Percentiles rank a stretch among this genome's conserved stretches.
Evolutionary conservation across 306 rosid genomes (phyloP).

Genomic region (Gastrolobium villosum): DNA sequence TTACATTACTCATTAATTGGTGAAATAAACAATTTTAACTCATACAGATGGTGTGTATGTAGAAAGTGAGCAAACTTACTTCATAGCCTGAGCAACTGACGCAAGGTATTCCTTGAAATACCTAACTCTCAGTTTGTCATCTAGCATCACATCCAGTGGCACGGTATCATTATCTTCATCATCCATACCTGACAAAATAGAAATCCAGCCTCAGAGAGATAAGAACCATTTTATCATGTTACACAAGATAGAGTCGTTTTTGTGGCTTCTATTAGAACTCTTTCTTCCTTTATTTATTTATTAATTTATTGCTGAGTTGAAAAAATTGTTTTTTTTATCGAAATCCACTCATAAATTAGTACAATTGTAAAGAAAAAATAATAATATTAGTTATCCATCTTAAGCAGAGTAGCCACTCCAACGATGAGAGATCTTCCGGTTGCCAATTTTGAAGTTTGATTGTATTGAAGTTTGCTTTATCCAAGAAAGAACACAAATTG

Average conservation of each 20-base stretch:
- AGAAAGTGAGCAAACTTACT: constrained; percentile 61
- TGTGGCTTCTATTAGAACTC: constrained; percentile 1
- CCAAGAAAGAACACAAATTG: not conserved
- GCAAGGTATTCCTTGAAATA: constrained; percentile 77
- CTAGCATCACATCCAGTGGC: constrained; percentile 77
- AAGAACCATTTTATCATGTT: constrained; percentile 29
- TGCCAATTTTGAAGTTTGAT: not conserved
- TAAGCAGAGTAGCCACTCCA: not conserved
- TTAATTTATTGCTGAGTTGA: not conserved
- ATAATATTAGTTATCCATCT: not conserved
- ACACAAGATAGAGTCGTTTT: not conserved
- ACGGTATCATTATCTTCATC: constrained; percentile 72
- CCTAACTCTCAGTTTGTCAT: constrained; percentile 83
- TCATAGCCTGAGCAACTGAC: constrained; percentile 78
- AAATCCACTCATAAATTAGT: not conserved
- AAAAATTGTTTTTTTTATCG: not conserved
- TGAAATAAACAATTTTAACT: constrained; percentile 20
- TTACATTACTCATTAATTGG: constrained; percentile 25
- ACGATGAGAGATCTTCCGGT: not conserved
- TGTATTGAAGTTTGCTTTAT: not conserved
- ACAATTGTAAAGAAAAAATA: not conserved
- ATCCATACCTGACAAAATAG: constrained; percentile 81
- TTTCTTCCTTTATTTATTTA: not conserved
- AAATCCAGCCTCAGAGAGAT: constrained; percentile 34
- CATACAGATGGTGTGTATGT: not conserved